These are phyloP conservation scores for Eucalyptus polybractea DNA, from an alignment of 345 rosid species.

Conservation along the genomic window DNA sequence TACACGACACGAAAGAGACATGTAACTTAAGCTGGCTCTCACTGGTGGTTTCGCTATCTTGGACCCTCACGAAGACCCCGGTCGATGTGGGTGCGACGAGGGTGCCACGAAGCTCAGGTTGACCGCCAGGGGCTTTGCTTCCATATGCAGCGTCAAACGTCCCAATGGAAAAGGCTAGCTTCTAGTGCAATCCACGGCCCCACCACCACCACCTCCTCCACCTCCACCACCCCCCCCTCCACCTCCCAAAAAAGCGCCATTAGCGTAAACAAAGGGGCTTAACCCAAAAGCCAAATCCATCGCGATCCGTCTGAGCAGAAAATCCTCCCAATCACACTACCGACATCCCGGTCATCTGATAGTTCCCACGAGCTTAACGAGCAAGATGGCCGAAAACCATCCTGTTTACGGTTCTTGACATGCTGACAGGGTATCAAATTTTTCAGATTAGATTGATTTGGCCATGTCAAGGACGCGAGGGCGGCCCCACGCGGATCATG, in stretches of 20 bases:
- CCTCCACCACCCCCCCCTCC: neutral
- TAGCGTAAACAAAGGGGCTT: neutral
- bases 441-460: neutral
- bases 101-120: neutral
- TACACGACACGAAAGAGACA: neutral
- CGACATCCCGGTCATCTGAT: neutral
- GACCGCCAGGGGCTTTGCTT: neutral
- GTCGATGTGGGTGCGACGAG: neutral
- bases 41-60: neutral
- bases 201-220: neutral
- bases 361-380: neutral
- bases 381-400: accelerated
- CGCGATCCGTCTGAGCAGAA: neutral
- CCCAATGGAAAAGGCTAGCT: neutral
- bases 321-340: neutral
- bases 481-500: neutral
- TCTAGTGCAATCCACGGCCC: neutral
- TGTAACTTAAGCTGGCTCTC: neutral
- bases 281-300: neutral
- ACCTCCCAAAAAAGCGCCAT: neutral
- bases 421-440: neutral
- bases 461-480: accelerated
- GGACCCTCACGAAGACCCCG: neutral
- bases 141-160: neutral
- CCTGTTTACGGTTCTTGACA: accelerated